A percentile compares a stretch with the other conserved stretches of the same genome.
Evolutionary conservation across 257 asterid species (phyloP).

Genomic region (Petrea volubilis): DNA sequence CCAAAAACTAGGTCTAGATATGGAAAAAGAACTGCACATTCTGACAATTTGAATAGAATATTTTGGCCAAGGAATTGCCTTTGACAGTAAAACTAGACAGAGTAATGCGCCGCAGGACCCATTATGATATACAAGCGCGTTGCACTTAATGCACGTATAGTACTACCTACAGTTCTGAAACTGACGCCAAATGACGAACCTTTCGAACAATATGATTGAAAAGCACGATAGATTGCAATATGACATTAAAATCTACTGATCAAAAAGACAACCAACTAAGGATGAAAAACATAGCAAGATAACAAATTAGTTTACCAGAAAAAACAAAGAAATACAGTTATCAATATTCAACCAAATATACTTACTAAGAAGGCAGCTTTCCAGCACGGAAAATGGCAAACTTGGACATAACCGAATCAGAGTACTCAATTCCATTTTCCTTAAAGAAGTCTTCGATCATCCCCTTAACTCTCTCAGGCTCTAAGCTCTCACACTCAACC

Average conservation of each 20-base stretch:
- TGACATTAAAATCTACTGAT: neutral
- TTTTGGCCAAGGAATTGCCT: neutral
- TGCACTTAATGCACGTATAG: neutral
- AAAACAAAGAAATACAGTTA: neutral
- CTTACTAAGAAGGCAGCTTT: constrained; percentile 68
- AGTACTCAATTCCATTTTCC: constrained; percentile 64
- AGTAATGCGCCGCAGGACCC: neutral
- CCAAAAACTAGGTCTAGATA: neutral
- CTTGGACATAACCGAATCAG: constrained; percentile 74
- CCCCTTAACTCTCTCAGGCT: constrained; percentile 78
- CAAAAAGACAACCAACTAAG: neutral
- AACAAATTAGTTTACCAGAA: neutral
- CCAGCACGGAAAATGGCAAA: constrained; percentile 85
- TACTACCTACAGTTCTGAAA: constrained; percentile 2
- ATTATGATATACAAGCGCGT: neutral
- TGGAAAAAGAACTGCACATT: neutral
- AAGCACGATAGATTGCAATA: neutral
- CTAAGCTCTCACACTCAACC: constrained; percentile 87
- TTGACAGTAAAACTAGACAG: neutral
- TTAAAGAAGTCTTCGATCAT: constrained; percentile 68
- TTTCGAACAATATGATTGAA: neutral
- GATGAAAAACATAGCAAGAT: neutral
- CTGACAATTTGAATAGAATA: neutral
- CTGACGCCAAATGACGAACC: neutral
- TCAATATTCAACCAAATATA: neutral